Conservation (phyloP, 2,329 filamentous ascomycete genomes). For the Ophiostoma sp. region DNA sequence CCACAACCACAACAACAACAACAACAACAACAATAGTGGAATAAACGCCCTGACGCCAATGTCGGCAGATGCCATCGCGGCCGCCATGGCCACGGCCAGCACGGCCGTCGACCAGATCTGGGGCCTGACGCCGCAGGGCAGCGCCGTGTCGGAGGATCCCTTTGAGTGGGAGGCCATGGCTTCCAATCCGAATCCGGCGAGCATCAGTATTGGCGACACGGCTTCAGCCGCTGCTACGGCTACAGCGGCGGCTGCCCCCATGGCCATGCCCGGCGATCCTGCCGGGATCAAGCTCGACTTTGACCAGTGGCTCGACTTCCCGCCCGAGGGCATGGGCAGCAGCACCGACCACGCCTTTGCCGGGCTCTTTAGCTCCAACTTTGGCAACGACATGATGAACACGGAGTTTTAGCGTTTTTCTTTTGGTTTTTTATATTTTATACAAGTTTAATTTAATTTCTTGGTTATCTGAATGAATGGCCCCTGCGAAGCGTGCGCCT, state of each 20-base stretch:
- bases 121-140: constrained; percentile 43
- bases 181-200: constrained; percentile 31
- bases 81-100: constrained; percentile 33
- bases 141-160: constrained; percentile 40
- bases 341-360: constrained; percentile 28
- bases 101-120: constrained; percentile 36
- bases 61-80: background rate
- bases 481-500: too few species aligned
- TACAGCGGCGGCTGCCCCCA: background rate
- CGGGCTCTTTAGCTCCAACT: constrained; percentile 31
- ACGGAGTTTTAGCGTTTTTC: constrained; percentile 20
- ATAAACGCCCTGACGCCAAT: background rate
- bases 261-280: background rate
- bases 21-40: background rate
- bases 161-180: constrained; percentile 48
- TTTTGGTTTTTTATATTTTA: background rate
- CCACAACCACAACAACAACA: background rate
- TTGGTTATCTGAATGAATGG: too few species aligned
- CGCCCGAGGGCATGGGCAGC: constrained; percentile 41
- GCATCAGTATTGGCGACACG: background rate
- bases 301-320: constrained; percentile 56
- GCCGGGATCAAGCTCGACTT: constrained; percentile 46
- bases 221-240: background rate
- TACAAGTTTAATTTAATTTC: background rate
- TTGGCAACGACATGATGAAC: constrained; percentile 26